Evolutionary conservation across 768 basidiomycete genomes (phyloP).

Genomic region (Rhodotorula toruloides): DNA sequence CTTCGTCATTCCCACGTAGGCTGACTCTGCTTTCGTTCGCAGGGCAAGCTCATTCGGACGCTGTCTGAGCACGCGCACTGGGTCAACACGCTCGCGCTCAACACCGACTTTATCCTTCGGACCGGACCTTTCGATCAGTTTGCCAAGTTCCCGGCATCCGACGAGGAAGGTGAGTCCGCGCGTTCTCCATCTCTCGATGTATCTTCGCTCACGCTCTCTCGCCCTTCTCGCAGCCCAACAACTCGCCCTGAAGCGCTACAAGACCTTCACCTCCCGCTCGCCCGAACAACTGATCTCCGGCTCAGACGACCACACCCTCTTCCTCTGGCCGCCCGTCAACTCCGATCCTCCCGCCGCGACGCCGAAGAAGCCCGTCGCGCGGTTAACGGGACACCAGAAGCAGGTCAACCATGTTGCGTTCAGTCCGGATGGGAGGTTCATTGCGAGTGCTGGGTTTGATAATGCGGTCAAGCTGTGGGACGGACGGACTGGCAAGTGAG

Average conservation of each 20-base stretch:
- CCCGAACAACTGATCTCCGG: constrained; percentile 89
- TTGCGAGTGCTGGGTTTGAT: constrained; percentile 87
- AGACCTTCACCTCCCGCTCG: constrained; percentile 51
- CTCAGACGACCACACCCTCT: constrained; percentile 95
- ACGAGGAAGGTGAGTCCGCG: constrained; percentile 66
- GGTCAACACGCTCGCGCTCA: constrained; percentile 94
- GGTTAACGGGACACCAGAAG: constrained; percentile 89
- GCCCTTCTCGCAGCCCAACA: constrained; percentile 57
- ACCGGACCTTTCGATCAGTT: constrained; percentile 93
- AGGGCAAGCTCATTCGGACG: constrained; percentile 78
- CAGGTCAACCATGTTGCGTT: constrained; percentile 92
- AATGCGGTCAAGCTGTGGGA: constrained; percentile 90
- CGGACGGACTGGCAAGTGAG: constrained; percentile 54
- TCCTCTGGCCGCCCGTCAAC: constrained; percentile 74
- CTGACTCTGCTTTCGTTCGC: constrained; percentile 13
- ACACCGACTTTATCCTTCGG: constrained; percentile 88
- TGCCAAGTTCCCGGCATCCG: constrained; percentile 67
- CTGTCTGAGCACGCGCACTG: constrained; percentile 96
- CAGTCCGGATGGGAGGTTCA: constrained; percentile 86
- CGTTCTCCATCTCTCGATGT: not conserved
- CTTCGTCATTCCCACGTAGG: too few relatives aligned
- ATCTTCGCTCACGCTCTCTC: not conserved
- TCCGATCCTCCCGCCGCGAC: constrained; percentile 51
- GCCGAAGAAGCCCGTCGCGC: constrained; percentile 63
- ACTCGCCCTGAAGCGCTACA: constrained; percentile 69